A percentile compares a stretch with the other conserved stretches of the same genome.
phyloP scores from a whole-genome alignment of 306 rosid genomes.

The Vigna angularis region DNA sequence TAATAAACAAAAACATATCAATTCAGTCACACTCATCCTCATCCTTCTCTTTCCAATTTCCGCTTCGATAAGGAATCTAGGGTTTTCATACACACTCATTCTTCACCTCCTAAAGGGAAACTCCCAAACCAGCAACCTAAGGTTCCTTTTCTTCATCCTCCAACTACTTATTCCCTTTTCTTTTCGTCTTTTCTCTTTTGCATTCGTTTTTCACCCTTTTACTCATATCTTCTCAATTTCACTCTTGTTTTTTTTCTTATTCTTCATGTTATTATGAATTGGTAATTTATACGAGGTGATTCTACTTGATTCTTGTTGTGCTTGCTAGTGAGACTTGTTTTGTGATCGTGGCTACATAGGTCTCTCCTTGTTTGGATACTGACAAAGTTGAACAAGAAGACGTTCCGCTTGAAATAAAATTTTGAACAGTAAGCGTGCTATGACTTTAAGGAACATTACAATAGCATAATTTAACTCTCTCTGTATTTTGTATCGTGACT shows the following conservation, averaged over 20 bases:
- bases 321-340: constrained; percentile 2
- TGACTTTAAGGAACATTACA: constrained; percentile 9
- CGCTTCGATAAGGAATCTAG: constrained; percentile 55
- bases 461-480: constrained; percentile 1
- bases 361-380: constrained; percentile 1
- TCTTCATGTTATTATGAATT: not conserved
- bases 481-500: not conserved
- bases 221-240: not conserved
- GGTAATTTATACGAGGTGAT: not conserved
- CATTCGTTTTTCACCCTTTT: not conserved
- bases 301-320: not conserved
- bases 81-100: constrained; percentile 56
- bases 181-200: constrained; percentile 9
- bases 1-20: constrained; percentile 7
- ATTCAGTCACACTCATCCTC: constrained; percentile 44
- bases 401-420: not conserved
- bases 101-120: constrained; percentile 32
- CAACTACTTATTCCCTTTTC: constrained; percentile 26
- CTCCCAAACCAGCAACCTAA: constrained; percentile 18
- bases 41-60: constrained; percentile 19
- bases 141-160: constrained; percentile 30
- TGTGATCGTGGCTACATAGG: not conserved
- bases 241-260: not conserved
- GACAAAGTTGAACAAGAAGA: not conserved
- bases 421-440: constrained; percentile 20